These are phyloP conservation scores for Fusarium tupiense DNA, from an alignment of 2,329 filamentous ascomycete species.

Conservation along the genomic window DNA sequence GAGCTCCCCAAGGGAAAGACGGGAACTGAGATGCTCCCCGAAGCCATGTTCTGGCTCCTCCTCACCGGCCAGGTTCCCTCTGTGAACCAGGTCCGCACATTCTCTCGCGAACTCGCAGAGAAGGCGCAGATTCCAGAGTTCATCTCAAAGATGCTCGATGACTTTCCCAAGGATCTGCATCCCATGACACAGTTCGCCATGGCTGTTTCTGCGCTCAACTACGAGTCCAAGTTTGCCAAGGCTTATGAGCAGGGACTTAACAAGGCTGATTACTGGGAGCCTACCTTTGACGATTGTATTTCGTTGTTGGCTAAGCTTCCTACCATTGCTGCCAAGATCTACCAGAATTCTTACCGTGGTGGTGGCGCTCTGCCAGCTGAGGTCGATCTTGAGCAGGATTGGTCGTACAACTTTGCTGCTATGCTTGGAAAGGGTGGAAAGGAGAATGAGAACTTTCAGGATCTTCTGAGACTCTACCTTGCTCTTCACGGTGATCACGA, in stretches of 20 bases:
- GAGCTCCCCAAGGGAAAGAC: slow-evolving; percentile 91
- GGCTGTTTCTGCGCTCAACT: slow-evolving; percentile 93
- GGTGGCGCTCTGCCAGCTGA: slow-evolving; percentile 77
- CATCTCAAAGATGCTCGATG: slow-evolving; percentile 86
- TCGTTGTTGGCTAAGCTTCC: slow-evolving; percentile 94
- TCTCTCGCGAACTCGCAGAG: slow-evolving; percentile 88
- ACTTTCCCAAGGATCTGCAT: slow-evolving; percentile 89
- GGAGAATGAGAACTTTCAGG: slow-evolving; percentile 93
- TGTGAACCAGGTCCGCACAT: slow-evolving; percentile 78
- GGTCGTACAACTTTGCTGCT: slow-evolving; percentile 98
- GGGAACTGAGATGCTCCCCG: slow-evolving; percentile 96
- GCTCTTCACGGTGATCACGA: slow-evolving; percentile 98
- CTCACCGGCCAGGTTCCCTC: slow-evolving; percentile 92
- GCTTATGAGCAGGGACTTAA: slow-evolving; percentile 89
- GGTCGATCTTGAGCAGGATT: slow-evolving; percentile 88
- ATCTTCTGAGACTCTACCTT: slow-evolving; percentile 91
- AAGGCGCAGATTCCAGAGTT: slow-evolving; percentile 85
- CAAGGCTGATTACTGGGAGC: slow-evolving; percentile 99
- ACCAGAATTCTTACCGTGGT: slow-evolving; percentile 88
- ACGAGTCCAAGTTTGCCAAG: slow-evolving; percentile 92
- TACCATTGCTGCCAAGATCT: slow-evolving; percentile 96
- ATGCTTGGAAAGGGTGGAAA: slow-evolving; percentile 92
- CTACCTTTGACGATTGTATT: slow-evolving; percentile 95
- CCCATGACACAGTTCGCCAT: slow-evolving; percentile 99
- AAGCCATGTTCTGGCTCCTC: slow-evolving; percentile 99